Evolutionary conservation across 352 stramenopile genomes (phyloP).

Genomic region (Globisporangium splendens): DNA sequence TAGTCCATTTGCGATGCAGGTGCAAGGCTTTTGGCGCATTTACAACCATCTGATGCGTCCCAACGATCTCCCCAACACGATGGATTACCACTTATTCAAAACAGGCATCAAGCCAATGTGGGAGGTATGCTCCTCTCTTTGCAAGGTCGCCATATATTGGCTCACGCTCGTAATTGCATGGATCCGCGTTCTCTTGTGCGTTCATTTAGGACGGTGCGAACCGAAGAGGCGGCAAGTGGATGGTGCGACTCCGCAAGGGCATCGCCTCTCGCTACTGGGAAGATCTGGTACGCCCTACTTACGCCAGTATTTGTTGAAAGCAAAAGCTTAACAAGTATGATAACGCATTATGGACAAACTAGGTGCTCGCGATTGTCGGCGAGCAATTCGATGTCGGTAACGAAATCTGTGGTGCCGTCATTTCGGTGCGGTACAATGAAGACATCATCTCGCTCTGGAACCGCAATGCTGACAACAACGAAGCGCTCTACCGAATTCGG

Average conservation of each 20-base stretch:
- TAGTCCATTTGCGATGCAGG: slow-evolving; percentile 19
- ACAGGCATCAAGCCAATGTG: slow-evolving; percentile 93
- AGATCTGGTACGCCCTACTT: slow-evolving; percentile 59
- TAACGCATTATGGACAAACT: neutral
- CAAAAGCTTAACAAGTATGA: neutral
- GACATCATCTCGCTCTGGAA: slow-evolving; percentile 95
- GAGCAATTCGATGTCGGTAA: slow-evolving; percentile 94
- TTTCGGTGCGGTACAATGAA: slow-evolving; percentile 91
- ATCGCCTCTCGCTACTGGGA: slow-evolving; percentile 91
- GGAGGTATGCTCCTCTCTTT: slow-evolving; percentile 42
- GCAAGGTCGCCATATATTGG: neutral
- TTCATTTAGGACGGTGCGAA: slow-evolving; percentile 72
- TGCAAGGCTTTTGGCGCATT: slow-evolving; percentile 92
- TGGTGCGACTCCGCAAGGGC: slow-evolving; percentile 91
- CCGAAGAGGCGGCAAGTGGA: slow-evolving; percentile 90
- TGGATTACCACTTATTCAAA: slow-evolving; percentile 94
- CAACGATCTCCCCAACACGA: slow-evolving; percentile 87
- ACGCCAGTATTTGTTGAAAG: neutral
- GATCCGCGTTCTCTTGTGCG: no score
- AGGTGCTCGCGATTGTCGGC: slow-evolving; percentile 90
- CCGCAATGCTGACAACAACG: slow-evolving; percentile 90
- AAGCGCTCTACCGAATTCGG: slow-evolving; percentile 83
- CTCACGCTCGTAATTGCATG: no score
- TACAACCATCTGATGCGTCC: slow-evolving; percentile 92
- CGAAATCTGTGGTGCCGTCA: slow-evolving; percentile 90